Conservation (phyloP, 2,329 filamentous ascomycete genomes). For the Pseudopithomyces chartarum region DNA sequence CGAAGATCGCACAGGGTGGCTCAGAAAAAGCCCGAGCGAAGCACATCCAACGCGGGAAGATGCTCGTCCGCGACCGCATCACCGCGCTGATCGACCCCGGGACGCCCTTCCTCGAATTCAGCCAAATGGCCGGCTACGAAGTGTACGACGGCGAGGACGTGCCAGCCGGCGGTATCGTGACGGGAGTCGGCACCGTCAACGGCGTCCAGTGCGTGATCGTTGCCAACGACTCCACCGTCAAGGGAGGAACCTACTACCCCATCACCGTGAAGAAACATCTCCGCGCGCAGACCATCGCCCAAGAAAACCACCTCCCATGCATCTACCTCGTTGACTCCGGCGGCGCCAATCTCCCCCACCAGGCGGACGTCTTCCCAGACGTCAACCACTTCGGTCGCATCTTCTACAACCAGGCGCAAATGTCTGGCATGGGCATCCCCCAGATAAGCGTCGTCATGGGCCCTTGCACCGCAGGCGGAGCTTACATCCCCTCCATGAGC, state of each 20-base stretch:
- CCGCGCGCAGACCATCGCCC: constrained; percentile 85
- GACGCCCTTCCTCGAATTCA: constrained; percentile 91
- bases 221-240: constrained; percentile 95
- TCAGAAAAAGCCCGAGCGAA: constrained; percentile 82
- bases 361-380: constrained; percentile 95
- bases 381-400: constrained; percentile 94
- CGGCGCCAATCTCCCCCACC: constrained; percentile 91
- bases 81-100: constrained; percentile 87
- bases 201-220: constrained; percentile 92
- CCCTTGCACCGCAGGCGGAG: constrained; percentile 91
- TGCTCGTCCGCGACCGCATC: constrained; percentile 89
- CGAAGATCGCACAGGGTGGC: constrained; percentile 75
- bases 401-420: constrained; percentile 96
- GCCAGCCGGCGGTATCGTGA: constrained; percentile 88
- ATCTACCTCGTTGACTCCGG: constrained; percentile 97
- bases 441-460: constrained; percentile 97
- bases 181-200: constrained; percentile 86
- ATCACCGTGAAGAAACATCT: constrained; percentile 98
- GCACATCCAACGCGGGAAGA: constrained; percentile 86
- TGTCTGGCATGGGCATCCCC: constrained; percentile 86
- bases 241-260: constrained; percentile 95
- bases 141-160: constrained; percentile 88
- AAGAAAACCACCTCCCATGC: constrained; percentile 81
- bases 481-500: constrained; percentile 96
- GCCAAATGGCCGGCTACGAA: constrained; percentile 83